Base-by-base conservation (phyloP, 2,329 filamentous ascomycete species). In the Scedosporium aurantiacum region DNA sequence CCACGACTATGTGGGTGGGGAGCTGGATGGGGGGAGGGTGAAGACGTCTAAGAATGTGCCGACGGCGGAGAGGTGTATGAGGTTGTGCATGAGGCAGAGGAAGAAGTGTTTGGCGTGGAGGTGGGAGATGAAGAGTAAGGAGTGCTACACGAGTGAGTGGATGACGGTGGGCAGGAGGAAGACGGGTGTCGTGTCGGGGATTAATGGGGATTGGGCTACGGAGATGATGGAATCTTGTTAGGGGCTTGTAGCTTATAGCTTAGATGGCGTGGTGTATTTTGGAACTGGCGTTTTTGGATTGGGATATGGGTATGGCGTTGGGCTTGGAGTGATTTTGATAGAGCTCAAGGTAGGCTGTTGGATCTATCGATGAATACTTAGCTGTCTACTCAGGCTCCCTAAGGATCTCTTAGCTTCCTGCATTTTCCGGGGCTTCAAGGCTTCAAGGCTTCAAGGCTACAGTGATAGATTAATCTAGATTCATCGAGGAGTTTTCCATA, bases 61-160 rank as follows among this genome's bases (percentile, higher is more conserved):
- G 41, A 74, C 70, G 55, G 72, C 75, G 5, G 74, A 77, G 32
- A 72, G 72, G 41, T 82, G 80, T 65, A 65, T 75, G 63, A 67
- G 68, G 16, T 72, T 75, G 45, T 82, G 80, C 70, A 67, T 72
- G 25, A 66, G 69, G 37, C 70, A 72, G 43, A 65, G 68, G n/a
- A 67, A 66, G 28, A 68, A 68, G 63, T 83, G 80, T 63, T 68
- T 83, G 60, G 79, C 80, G 25, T 83, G 80, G 80, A 76, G 75
- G 27, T 82, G 76, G 70, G 75, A 81, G 40, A 69, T 72, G 58
- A 66, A 65, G 28, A 69, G 64, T 23, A 67, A 71, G 64, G 66
- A 70, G 62, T 82, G 80, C 68, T 72, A 75, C 64, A 71, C 70
- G 57, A 78, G 76, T 43, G 78, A 79, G 23, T 82, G 79, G 80